phyloP scores from a whole-genome alignment of 441 rosid species.

The Croton setiger region DNA sequence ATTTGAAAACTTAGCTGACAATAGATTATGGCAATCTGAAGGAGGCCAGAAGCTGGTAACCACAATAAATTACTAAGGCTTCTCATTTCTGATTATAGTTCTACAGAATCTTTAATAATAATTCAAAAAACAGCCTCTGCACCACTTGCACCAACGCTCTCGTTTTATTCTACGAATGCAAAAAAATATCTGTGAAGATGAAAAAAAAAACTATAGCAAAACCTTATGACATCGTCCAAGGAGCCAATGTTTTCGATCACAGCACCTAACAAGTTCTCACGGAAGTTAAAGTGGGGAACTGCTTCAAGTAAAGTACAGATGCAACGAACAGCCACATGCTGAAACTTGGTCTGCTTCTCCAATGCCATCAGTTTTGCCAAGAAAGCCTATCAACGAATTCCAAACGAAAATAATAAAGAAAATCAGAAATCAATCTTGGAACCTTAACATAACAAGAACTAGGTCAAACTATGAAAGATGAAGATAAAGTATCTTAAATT shows the following conservation, averaged over 20 bases:
- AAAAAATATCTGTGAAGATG: background rate
- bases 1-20: too few relatives aligned
- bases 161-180: background rate
- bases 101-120: background rate
- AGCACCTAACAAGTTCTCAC: constrained; percentile 61
- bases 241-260: constrained; percentile 73
- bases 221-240: constrained; percentile 78
- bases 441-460: background rate
- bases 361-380: constrained; percentile 60
- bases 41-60: background rate
- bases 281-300: constrained; percentile 85
- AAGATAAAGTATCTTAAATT: background rate
- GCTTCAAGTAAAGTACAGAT: constrained; percentile 77
- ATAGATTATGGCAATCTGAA: too few relatives aligned
- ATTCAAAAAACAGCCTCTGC: background rate
- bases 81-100: background rate
- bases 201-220: constrained; percentile 24
- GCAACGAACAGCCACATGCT: constrained; percentile 70
- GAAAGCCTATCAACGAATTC: constrained; percentile 49
- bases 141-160: too few relatives aligned
- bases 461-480: background rate
- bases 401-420: constrained; percentile 7
- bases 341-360: constrained; percentile 56
- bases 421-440: background rate
- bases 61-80: background rate